Evolutionary conservation across 805 yeast species (phyloP).

Genomic region (Ogataea saltuana): DNA sequence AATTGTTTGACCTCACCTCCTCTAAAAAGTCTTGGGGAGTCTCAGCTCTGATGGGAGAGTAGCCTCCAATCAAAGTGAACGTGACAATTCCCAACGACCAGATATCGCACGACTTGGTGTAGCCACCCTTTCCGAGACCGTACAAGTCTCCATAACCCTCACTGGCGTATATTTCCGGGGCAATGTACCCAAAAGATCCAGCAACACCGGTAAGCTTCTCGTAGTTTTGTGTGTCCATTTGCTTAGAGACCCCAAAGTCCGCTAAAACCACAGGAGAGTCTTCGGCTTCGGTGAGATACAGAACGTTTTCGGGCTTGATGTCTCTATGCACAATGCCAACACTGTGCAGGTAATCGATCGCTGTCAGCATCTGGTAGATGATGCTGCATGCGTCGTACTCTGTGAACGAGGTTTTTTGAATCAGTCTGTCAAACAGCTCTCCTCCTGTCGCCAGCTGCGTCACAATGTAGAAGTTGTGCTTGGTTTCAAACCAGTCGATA

Average conservation of each 20-base stretch:
- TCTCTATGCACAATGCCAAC: slow-evolving; percentile 88
- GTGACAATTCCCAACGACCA: slow-evolving; percentile 96
- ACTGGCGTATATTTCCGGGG: slow-evolving; percentile 85
- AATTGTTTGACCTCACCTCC: slow-evolving; percentile 72
- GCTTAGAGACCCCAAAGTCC: slow-evolving; percentile 94
- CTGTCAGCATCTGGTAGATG: slow-evolving; percentile 71
- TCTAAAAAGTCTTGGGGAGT: slow-evolving; percentile 75
- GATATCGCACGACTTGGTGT: slow-evolving; percentile 92
- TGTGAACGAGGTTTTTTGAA: slow-evolving; percentile 78
- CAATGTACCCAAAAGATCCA: slow-evolving; percentile 95
- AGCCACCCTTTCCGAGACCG: slow-evolving; percentile 56
- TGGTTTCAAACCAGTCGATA: slow-evolving; percentile 90
- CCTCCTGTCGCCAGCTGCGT: slow-evolving; percentile 97
- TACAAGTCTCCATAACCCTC: slow-evolving; percentile 41
- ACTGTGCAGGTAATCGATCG: slow-evolving; percentile 75
- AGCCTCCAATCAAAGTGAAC: slow-evolving; percentile 87
- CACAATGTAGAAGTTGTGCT: slow-evolving; percentile 88
- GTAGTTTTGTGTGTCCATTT: slow-evolving; percentile 37
- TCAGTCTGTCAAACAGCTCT: slow-evolving; percentile 86
- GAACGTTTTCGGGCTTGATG: slow-evolving; percentile 89
- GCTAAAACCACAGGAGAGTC: slow-evolving; percentile 82
- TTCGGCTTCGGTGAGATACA: slow-evolving; percentile 62
- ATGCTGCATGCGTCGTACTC: slow-evolving; percentile 84
- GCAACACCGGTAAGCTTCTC: slow-evolving; percentile 37
- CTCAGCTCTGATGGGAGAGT: slow-evolving; percentile 88